A percentile compares a stretch with the other conserved stretches of the same genome.
These are phyloP conservation scores for Phialemonium atrogriseum DNA, from an alignment of 2,329 filamentous ascomycete genomes.

Conservation along the genomic window DNA sequence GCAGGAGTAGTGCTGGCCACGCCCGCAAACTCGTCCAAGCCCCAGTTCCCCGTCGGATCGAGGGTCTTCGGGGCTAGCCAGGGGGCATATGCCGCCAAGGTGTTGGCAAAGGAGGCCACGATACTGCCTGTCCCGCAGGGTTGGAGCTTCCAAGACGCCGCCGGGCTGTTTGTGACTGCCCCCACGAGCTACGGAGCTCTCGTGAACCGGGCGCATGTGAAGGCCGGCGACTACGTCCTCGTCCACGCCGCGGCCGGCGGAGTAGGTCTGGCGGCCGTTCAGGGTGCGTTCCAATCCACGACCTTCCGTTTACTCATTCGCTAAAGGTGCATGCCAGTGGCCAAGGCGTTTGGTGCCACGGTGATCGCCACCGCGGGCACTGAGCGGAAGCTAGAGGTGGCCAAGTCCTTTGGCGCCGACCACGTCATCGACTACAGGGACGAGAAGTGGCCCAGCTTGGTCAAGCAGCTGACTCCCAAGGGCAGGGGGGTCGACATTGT, in stretches of 20 bases:
- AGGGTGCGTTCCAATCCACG: constrained; percentile 36
- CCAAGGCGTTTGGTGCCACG: constrained; percentile 82
- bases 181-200: constrained; percentile 83
- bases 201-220: constrained; percentile 67
- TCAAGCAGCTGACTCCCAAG: constrained; percentile 70
- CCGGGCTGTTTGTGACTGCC: constrained; percentile 84
- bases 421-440: constrained; percentile 70
- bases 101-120: constrained; percentile 56
- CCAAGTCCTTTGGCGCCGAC: constrained; percentile 75
- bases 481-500: constrained; percentile 78
- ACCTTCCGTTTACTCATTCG: not conserved
- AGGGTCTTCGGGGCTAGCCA: constrained; percentile 81
- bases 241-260: constrained; percentile 88
- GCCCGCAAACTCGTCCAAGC: constrained; percentile 41
- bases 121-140: constrained; percentile 69
- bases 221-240: constrained; percentile 76
- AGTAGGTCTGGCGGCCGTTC: constrained; percentile 82
- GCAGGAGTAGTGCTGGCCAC: constrained; percentile 65
- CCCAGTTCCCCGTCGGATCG: constrained; percentile 68
- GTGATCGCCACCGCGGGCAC: constrained; percentile 91
- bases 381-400: constrained; percentile 70
- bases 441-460: constrained; percentile 53
- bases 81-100: constrained; percentile 75
- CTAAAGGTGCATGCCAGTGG: constrained; percentile 63
- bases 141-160: constrained; percentile 79